A percentile compares a stretch with the other conserved stretches of the same genome.
phyloP scores from a whole-genome alignment of 306 rosid species.

The Lathyrus sativus region DNA sequence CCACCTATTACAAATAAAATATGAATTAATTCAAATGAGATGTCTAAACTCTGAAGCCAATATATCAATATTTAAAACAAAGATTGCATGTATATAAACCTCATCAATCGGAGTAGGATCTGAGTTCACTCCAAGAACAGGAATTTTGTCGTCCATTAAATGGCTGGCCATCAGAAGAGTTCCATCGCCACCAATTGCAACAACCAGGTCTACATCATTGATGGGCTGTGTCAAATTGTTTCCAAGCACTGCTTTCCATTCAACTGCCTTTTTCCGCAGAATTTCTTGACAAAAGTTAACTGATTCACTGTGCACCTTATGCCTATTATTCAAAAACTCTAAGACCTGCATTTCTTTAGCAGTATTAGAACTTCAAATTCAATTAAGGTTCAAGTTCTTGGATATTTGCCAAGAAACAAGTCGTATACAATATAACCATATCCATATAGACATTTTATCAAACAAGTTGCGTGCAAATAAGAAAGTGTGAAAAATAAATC shows the following conservation, averaged over 20 bases:
- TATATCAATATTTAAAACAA: conserved; percentile 14
- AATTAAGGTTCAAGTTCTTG: background rate
- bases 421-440: background rate
- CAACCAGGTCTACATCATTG: conserved; percentile 73
- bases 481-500: conserved; percentile 17
- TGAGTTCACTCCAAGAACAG: conserved; percentile 93
- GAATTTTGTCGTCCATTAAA: conserved; percentile 73
- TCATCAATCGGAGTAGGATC: conserved; percentile 80
- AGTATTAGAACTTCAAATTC: conserved; percentile 26
- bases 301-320: conserved; percentile 68
- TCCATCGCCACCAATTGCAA: conserved; percentile 93
- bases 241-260: conserved; percentile 67
- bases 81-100: conserved; percentile 47
- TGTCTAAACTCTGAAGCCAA: conserved; percentile 15
- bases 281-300: conserved; percentile 70
- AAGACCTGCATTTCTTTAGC: conserved; percentile 51
- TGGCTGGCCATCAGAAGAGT: conserved; percentile 87
- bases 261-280: conserved; percentile 64
- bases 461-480: conserved; percentile 44
- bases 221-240: conserved; percentile 58
- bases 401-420: background rate
- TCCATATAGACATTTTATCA: conserved; percentile 48
- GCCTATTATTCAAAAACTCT: conserved; percentile 63
- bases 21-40: background rate
- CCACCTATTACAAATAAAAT: conserved; percentile 56